These are phyloP conservation scores for Paecilomyces sp. DNA, from an alignment of 2,329 filamentous ascomycete species.

Conservation along the genomic window DNA sequence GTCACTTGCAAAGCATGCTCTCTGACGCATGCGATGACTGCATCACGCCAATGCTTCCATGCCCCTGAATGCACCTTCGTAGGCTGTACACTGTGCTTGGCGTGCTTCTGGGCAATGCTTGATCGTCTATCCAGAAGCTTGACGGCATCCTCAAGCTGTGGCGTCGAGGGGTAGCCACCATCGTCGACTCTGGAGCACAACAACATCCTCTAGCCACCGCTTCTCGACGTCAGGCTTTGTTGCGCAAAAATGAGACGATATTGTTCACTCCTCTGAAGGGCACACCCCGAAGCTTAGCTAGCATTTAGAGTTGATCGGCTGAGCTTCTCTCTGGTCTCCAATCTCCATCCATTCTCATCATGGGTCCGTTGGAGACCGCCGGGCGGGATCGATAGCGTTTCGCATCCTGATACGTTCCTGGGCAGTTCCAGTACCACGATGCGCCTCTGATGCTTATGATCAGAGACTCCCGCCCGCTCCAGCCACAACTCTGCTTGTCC, in stretches of 20 bases:
- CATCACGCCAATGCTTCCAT: not conserved
- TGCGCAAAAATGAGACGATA: not conserved
- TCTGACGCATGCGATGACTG: not conserved
- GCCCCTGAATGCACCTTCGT: not conserved
- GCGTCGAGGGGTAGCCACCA: not conserved
- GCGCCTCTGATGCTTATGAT: not conserved
- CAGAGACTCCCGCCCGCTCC: not conserved
- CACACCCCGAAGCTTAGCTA: not conserved
- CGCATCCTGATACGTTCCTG: not conserved
- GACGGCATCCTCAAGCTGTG: not conserved
- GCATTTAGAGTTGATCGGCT: not conserved
- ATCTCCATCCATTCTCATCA: not conserved
- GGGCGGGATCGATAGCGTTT: not conserved
- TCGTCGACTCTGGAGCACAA: not conserved
- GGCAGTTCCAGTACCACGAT: not conserved
- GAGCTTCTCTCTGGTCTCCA: not conserved
- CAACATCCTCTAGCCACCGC: not conserved
- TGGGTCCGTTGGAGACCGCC: not conserved
- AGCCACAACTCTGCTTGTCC: not conserved
- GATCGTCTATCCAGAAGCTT: not conserved
- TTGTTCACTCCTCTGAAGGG: not conserved
- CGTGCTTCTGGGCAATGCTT: not conserved
- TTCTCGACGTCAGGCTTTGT: not conserved
- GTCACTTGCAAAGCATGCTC: not conserved
- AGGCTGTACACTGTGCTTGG: not conserved